phyloP scores from a whole-genome alignment of 1,284 basidiomycete genomes.

The Schizopora paradoxa region DNA sequence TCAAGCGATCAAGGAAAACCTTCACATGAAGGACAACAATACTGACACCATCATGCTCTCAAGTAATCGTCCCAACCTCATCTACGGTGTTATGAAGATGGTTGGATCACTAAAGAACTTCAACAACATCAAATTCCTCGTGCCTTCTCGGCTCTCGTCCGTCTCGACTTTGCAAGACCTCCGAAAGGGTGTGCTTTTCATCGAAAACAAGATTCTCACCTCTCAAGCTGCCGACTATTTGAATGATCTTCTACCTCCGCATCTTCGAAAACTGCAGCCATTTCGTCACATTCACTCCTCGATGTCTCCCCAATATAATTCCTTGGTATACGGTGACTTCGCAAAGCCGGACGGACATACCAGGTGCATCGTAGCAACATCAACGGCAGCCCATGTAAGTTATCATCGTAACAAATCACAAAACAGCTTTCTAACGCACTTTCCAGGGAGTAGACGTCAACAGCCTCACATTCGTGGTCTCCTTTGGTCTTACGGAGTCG shows the following conservation, averaged over 20 bases:
- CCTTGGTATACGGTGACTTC: neutral
- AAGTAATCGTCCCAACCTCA: neutral
- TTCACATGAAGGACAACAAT: neutral
- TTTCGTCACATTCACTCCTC: neutral
- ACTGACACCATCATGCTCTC: neutral
- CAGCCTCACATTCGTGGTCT: neutral
- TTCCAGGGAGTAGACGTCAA: neutral
- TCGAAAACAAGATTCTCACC: neutral
- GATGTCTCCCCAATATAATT: neutral
- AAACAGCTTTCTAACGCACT: neutral
- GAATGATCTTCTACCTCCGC: neutral
- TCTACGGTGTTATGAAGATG: neutral
- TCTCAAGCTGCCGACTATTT: neutral
- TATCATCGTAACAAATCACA: neutral
- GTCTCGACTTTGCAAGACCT: neutral
- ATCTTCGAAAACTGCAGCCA: no score
- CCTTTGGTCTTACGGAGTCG: neutral
- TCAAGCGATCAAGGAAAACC: no score
- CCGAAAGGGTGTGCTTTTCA: neutral
- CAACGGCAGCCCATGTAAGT: neutral
- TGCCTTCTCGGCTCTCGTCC: neutral
- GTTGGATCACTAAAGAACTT: neutral
- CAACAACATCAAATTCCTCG: neutral
- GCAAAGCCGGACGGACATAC: neutral
- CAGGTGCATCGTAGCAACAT: neutral